These are phyloP conservation scores for Atalantia buxifolia DNA, from an alignment of 345 rosid genomes.

Conservation along the genomic window DNA sequence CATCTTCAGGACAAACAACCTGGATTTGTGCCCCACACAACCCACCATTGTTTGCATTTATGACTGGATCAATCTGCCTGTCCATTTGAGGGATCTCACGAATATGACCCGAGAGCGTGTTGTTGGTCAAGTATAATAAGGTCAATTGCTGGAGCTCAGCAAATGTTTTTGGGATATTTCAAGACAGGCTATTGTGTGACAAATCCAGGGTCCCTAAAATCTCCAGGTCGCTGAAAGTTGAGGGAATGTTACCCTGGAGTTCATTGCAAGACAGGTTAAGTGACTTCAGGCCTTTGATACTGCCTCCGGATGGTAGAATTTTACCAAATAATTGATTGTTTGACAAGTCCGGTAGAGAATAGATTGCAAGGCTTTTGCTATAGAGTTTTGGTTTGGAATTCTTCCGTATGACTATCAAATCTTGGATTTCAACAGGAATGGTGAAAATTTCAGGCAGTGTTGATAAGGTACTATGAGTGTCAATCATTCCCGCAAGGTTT, in stretches of 20 bases:
- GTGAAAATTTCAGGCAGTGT: neutral
- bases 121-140: slow-evolving; percentile 31
- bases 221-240: slow-evolving; percentile 21
- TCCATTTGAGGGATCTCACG: slow-evolving; percentile 37
- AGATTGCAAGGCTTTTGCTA: slow-evolving; percentile 3
- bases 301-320: slow-evolving; percentile 29
- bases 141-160: slow-evolving; percentile 14
- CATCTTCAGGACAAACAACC: slow-evolving; percentile 18
- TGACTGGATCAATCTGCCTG: slow-evolving; percentile 22
- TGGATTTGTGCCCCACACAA: slow-evolving; percentile 41
- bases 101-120: slow-evolving; percentile 30
- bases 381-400: slow-evolving; percentile 21
- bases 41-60: slow-evolving; percentile 30
- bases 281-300: slow-evolving; percentile 24
- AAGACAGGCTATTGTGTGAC: slow-evolving; percentile 28
- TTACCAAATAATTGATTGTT: slow-evolving; percentile 35
- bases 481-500: slow-evolving; percentile 27
- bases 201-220: slow-evolving; percentile 35
- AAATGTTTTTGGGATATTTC: slow-evolving; percentile 31
- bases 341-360: slow-evolving; percentile 37
- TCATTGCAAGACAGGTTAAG: slow-evolving; percentile 33
- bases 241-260: slow-evolving; percentile 31
- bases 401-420: slow-evolving; percentile 33
- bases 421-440: neutral
- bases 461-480: neutral